These are phyloP conservation scores for Globisporangium cystogenes DNA, from an alignment of 352 stramenopile genomes.

Conservation along the genomic window DNA sequence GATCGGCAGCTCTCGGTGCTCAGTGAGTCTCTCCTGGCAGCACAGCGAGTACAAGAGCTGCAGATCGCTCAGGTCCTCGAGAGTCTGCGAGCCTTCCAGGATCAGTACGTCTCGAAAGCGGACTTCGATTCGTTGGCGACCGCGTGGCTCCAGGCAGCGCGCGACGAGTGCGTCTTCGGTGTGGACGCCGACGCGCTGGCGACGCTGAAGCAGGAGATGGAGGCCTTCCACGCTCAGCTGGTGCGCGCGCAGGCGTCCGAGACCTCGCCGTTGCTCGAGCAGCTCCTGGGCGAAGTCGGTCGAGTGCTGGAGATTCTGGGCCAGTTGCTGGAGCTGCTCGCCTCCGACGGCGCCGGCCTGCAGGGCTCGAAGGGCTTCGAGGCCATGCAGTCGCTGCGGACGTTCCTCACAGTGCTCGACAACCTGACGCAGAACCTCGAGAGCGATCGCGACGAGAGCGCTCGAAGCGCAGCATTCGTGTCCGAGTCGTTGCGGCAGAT, in stretches of 20 bases:
- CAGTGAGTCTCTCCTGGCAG: conserved; percentile 15
- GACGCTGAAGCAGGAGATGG: conserved; percentile 25
- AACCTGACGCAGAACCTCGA: conserved; percentile 18
- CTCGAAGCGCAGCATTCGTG: conserved; percentile 21
- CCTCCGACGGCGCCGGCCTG: conserved; percentile 7
- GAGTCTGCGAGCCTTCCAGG: conserved; percentile 13
- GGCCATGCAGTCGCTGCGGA: conserved; percentile 41
- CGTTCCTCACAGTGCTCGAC: conserved; percentile 33
- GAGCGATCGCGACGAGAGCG: conserved; percentile 14
- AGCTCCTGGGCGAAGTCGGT: conserved; percentile 26
- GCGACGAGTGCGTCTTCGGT: conserved; percentile 55
- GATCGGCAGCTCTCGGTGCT: conserved; percentile 18
- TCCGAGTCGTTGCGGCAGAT: conserved; percentile 44
- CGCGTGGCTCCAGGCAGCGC: conserved; percentile 36
- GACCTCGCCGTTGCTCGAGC: conserved; percentile 16
- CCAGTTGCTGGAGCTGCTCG: conserved; percentile 14
- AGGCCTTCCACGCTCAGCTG: conserved; percentile 24
- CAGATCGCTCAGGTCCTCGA: conserved; percentile 14
- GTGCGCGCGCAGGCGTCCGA: background rate
- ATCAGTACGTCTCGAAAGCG: conserved; percentile 18
- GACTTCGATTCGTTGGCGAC: conserved; percentile 22
- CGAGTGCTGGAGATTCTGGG: conserved; percentile 28
- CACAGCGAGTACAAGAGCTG: conserved; percentile 25
- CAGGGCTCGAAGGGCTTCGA: conserved; percentile 10
- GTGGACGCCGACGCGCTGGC: conserved; percentile 24